Evolutionary conservation across 257 asterid genomes (phyloP).

Genomic region (Solanum piurae): DNA sequence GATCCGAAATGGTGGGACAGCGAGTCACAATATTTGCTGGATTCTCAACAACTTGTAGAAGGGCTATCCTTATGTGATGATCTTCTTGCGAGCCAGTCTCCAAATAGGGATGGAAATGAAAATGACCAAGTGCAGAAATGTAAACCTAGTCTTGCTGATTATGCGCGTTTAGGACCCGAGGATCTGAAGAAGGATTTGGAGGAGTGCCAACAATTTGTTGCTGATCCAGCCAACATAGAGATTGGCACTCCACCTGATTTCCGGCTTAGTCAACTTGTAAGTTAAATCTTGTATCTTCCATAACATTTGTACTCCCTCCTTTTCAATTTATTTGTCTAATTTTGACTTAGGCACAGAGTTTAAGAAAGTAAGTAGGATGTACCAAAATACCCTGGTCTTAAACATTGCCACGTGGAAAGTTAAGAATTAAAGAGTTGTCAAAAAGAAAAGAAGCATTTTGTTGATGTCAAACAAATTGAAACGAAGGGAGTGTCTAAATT

Average conservation of each 20-base stretch:
- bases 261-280: conserved; percentile 80
- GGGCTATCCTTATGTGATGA: conserved; percentile 74
- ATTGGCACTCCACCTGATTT: conserved; percentile 69
- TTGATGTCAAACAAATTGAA: not conserved
- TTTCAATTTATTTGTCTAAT: not conserved
- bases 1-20: conserved; percentile 72
- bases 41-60: conserved; percentile 88
- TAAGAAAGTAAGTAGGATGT: not conserved
- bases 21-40: conserved; percentile 54
- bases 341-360: not conserved
- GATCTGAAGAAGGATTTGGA: conserved; percentile 73
- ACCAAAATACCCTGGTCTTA: not conserved
- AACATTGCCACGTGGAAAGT: not conserved
- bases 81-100: conserved; percentile 83
- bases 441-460: not conserved
- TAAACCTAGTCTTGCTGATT: conserved; percentile 61
- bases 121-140: conserved; percentile 13
- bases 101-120: conserved; percentile 44
- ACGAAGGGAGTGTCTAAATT: not conserved
- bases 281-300: not conserved
- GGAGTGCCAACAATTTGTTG: conserved; percentile 54
- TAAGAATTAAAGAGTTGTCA: not conserved
- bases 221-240: conserved; percentile 44
- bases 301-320: not conserved
- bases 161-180: conserved; percentile 59